phyloP scores from a whole-genome alignment of 345 rosid genomes.

The Clausena lansium region DNA sequence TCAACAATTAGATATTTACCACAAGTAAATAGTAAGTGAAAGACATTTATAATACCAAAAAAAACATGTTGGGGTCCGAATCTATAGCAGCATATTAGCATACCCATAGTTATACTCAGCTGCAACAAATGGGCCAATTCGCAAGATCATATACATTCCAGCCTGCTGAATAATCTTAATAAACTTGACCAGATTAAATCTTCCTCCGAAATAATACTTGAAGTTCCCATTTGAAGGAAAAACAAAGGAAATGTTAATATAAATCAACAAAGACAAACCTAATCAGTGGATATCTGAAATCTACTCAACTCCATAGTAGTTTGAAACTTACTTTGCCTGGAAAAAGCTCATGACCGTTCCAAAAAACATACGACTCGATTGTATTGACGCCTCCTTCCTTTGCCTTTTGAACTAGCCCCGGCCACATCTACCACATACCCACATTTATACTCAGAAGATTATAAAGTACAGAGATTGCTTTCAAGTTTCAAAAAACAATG shows the following conservation, averaged over 20 bases:
- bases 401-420: slow-evolving; percentile 73
- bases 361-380: slow-evolving; percentile 87
- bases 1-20: background rate
- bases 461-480: background rate
- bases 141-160: slow-evolving; percentile 83
- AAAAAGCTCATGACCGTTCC: slow-evolving; percentile 92
- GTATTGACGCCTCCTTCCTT: slow-evolving; percentile 84
- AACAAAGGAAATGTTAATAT: background rate
- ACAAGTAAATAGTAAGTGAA: background rate
- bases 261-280: background rate
- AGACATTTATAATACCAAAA: background rate
- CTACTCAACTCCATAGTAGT: background rate
- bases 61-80: background rate
- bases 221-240: slow-evolving; percentile 10
- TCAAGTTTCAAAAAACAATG: background rate
- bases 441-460: slow-evolving; percentile 12
- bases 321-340: slow-evolving; percentile 54
- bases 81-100: slow-evolving; percentile 3
- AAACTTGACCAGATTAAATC: slow-evolving; percentile 89
- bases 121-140: slow-evolving; percentile 94
- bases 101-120: slow-evolving; percentile 98
- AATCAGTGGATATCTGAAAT: background rate
- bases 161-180: slow-evolving; percentile 82
- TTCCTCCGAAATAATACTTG: slow-evolving; percentile 75
- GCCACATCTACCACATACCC: slow-evolving; percentile 72